Percentiles rank a stretch among this genome's conserved stretches.
Conservation (phyloP, 2,329 filamentous ascomycete species). For the Trichophyton benhamiae region DNA sequence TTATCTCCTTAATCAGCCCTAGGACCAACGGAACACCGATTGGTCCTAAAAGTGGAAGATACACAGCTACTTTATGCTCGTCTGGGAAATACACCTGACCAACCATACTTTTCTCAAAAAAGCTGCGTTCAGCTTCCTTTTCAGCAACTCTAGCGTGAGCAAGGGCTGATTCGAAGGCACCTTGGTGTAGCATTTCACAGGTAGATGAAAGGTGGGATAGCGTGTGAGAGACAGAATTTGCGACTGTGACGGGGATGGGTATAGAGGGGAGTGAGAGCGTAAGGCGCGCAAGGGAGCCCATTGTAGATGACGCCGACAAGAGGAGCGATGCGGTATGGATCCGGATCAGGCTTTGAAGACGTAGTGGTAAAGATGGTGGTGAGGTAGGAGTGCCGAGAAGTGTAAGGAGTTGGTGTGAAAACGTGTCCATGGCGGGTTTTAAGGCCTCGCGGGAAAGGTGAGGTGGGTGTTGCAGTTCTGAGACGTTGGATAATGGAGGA, state of each 20-base stretch:
- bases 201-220: slow-evolving; percentile 65
- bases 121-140: slow-evolving; percentile 78
- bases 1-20: slow-evolving; percentile 69
- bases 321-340: slow-evolving; percentile 75
- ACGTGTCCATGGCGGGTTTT: slow-evolving; percentile 71
- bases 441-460: slow-evolving; percentile 55
- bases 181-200: slow-evolving; percentile 55
- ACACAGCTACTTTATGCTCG: slow-evolving; percentile 95
- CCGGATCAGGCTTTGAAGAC: slow-evolving; percentile 72
- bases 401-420: slow-evolving; percentile 79
- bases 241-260: slow-evolving; percentile 76
- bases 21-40: slow-evolving; percentile 82
- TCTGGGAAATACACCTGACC: slow-evolving; percentile 97
- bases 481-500: slow-evolving; percentile 20
- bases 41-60: slow-evolving; percentile 79
- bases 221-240: slow-evolving; percentile 69
- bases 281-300: slow-evolving; percentile 82
- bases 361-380: slow-evolving; percentile 65
- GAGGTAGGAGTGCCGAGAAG: slow-evolving; percentile 73
- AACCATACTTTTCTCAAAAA: slow-evolving; percentile 99
- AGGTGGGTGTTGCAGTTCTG: slow-evolving; percentile 23
- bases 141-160: slow-evolving; percentile 75
- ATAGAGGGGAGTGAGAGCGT: slow-evolving; percentile 77
- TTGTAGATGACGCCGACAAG: slow-evolving; percentile 78
- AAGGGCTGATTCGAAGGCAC: slow-evolving; percentile 54